Conservation (phyloP, 169 alveolate genomes). For the Toxoplasma gondii region DNA sequence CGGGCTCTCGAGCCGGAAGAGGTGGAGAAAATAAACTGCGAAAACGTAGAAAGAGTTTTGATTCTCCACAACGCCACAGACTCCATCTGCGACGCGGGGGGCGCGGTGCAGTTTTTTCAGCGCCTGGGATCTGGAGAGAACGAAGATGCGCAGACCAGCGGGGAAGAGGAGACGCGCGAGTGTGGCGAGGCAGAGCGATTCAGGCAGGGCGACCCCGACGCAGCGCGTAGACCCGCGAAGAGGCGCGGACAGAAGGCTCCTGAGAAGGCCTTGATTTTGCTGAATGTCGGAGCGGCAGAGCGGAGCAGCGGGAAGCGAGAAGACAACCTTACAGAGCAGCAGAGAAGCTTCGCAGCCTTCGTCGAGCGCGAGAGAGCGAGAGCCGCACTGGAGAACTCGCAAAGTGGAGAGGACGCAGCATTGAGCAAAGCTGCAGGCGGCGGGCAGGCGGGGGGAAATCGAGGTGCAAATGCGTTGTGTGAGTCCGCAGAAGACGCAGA, state of each 20-base stretch:
- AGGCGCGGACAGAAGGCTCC: neutral
- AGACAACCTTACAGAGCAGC: neutral
- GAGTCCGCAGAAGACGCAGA: neutral
- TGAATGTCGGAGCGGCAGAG: neutral
- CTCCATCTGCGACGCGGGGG: constrained; percentile 49
- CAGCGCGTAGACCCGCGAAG: neutral
- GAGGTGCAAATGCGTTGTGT: neutral
- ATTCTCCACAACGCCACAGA: constrained; percentile 47
- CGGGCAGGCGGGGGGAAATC: neutral
- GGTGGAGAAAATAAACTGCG: neutral
- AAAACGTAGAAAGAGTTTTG: neutral
- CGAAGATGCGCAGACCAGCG: too few species aligned
- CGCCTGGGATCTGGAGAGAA: neutral
- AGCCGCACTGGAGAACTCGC: neutral
- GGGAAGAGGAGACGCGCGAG: too few species aligned
- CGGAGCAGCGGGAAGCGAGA: neutral
- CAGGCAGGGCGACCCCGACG: neutral
- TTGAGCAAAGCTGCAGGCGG: neutral
- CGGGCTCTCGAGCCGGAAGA: constrained; percentile 23
- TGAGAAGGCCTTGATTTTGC: neutral
- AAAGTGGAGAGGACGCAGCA: neutral
- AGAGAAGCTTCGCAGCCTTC: neutral
- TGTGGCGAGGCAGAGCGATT: too few species aligned
- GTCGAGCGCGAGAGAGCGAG: neutral
- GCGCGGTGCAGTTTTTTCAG: constrained; percentile 34